Percentiles rank a stretch among this genome's conserved stretches.
Conservation (phyloP, 148 eudicot genomes). For the Nyssa sinensis region DNA sequence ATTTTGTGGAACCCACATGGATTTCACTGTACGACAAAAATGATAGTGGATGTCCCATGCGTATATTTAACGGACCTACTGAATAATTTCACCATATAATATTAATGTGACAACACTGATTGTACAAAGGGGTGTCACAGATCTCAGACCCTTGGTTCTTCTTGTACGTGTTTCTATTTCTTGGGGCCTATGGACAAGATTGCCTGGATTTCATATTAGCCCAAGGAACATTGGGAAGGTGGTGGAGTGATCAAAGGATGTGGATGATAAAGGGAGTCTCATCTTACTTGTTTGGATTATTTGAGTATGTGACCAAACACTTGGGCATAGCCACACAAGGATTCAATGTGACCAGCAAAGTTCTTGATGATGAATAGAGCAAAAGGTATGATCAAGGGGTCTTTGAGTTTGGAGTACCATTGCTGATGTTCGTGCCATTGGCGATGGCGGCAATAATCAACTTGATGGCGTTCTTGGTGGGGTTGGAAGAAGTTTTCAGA, state of each 20-base stretch:
- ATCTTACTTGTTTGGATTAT: slow-evolving; percentile 30
- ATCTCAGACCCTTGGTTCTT: slow-evolving; percentile 35
- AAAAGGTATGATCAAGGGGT: slow-evolving; percentile 56
- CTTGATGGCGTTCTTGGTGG: slow-evolving; percentile 34
- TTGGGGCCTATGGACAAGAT: slow-evolving; percentile 50
- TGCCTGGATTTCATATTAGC: slow-evolving; percentile 33
- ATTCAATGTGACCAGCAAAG: slow-evolving; percentile 55
- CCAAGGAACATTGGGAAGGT: slow-evolving; percentile 37
- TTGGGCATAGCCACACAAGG: slow-evolving; percentile 37
- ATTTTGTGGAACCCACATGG: no score
- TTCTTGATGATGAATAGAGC: slow-evolving; percentile 37
- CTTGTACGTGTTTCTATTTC: slow-evolving; percentile 44
- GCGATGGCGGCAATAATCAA: slow-evolving; percentile 45
- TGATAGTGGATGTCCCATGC: no score
- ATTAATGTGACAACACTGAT: no score
- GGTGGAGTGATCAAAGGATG: slow-evolving; percentile 72
- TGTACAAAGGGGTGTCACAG: slow-evolving; percentile 25
- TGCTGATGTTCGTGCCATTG: slow-evolving; percentile 55
- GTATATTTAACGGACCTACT: no score
- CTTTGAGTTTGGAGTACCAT: slow-evolving; percentile 53
- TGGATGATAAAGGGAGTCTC: slow-evolving; percentile 55
- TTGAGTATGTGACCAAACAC: slow-evolving; percentile 30
- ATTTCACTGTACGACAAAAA: no score
- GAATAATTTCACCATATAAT: no score
- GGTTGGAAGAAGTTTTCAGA: slow-evolving; percentile 16